phyloP scores from a whole-genome alignment of 345 rosid species.

The Sisymbrium irio region DNA sequence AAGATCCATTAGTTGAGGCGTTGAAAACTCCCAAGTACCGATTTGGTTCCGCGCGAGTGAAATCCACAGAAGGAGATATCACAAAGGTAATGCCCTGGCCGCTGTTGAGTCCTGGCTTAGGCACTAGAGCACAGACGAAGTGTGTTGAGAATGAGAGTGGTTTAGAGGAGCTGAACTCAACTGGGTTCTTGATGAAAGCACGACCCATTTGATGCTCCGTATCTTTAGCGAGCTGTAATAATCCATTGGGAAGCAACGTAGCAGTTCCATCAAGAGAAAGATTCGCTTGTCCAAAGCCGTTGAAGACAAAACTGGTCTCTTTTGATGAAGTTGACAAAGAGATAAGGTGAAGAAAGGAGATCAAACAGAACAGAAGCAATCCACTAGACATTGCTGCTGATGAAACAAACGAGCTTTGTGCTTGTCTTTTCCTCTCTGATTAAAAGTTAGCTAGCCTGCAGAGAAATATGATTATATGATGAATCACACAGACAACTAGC shows the following conservation, averaged over 20 bases:
- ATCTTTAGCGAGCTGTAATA: constrained; percentile 51
- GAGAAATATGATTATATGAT: not conserved
- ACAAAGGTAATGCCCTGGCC: constrained; percentile 49
- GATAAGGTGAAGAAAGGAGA: not conserved
- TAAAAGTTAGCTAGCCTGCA: not conserved
- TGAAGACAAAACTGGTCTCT: constrained; percentile 15
- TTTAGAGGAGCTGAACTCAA: constrained; percentile 37
- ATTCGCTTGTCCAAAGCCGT: constrained; percentile 20
- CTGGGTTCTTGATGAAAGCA: constrained; percentile 55
- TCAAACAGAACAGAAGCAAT: constrained; percentile 12
- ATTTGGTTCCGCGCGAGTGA: constrained; percentile 9
- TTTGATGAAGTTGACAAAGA: constrained; percentile 22
- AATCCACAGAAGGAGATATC: constrained; percentile 34
- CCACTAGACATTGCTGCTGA: constrained; percentile 10
- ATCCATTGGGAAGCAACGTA: constrained; percentile 40
- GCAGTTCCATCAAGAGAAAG: constrained; percentile 26
- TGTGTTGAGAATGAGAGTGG: constrained; percentile 40
- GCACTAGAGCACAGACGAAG: constrained; percentile 43
- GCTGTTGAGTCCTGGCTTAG: constrained; percentile 14
- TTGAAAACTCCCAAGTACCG: constrained; percentile 54
- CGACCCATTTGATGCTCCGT: constrained; percentile 57
- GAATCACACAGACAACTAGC: not conserved
- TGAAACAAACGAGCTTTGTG: constrained; percentile 1
- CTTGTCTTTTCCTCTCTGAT: not conserved
- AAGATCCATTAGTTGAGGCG: constrained; percentile 29